Evolutionary conservation across 768 basidiomycete species (phyloP), one percentile per base, ranked within the genome.

Genomic region (Leucocoprinus sp.): DNA sequence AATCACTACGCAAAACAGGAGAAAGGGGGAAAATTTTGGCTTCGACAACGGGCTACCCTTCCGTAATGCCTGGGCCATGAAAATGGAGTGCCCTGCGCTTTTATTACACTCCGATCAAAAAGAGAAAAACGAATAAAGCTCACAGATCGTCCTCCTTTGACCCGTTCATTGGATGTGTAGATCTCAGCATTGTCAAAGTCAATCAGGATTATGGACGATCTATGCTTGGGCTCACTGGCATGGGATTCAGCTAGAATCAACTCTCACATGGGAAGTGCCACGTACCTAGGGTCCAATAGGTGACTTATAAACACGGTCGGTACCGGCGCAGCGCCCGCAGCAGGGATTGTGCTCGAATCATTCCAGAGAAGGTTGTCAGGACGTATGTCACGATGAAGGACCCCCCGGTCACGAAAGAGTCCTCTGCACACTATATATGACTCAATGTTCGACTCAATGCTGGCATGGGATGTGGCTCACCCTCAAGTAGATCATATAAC

Each of bases 401-500:
- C 24, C 8, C 35, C 19, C 3, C 48, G 40, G 7, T 44, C 41
- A 34, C 19, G 7, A 26, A 49, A 52, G 12, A 52, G 35, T n/a
- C n/a, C n/a, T n/a, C n/a, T n/a, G n/a, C n/a, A n/a, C n/a, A 5
- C 40, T 22, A 12, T 48, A 43, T 22, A 19, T 26, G 24, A 14
- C 29, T 7, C 29, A 21, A 4, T 26, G 24, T 34, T 15, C 7
- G 36, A 21, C 3, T 4, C 36, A 9, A 18, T 21, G 4, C 11
- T 21, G 7, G 18, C 17, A 37, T 15, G 14, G 8, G 14, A 29
- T 8, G 18, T 2, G 8, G 42, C 51, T 44, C 24, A 49, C 51
- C 29, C 31, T 52, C 48, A n/a, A 52, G 26, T 1, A 52, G 48
- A 28, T 49, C 51, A 15, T 52, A 46, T 27, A 48, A 34, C 4